These are phyloP conservation scores for Exidia glandulosa DNA, from an alignment of 768 basidiomycete genomes.

Conservation along the genomic window DNA sequence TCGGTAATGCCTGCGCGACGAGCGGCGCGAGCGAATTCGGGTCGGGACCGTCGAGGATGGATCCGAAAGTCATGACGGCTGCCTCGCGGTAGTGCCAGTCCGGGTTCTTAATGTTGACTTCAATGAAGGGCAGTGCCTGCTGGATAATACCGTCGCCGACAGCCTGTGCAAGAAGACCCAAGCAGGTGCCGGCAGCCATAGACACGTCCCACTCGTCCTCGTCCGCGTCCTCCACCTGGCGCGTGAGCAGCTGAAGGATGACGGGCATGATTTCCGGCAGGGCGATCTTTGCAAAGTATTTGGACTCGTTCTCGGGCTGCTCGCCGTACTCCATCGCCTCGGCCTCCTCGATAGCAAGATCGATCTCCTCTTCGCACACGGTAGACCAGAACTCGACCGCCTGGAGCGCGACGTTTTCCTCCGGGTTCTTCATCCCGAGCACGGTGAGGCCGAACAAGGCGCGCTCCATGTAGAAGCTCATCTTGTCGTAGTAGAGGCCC, in stretches of 20 bases:
- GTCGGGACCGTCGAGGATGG: conserved; percentile 94
- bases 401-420: conserved; percentile 87
- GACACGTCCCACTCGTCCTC: conserved; percentile 99
- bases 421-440: conserved; percentile 90
- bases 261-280: conserved; percentile 92
- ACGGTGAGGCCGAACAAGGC: conserved; percentile 95
- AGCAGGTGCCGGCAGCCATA: conserved; percentile 92
- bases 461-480: conserved; percentile 99
- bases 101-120: conserved; percentile 80
- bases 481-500: conserved; percentile 97
- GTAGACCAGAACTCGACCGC: conserved; percentile 99
- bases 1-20: conserved; percentile 86
- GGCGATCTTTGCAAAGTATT: conserved; percentile 88
- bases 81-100: conserved; percentile 97
- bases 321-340: conserved; percentile 92
- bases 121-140: conserved; percentile 94
- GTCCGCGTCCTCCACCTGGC: conserved; percentile 93
- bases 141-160: conserved; percentile 87
- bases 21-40: conserved; percentile 78
- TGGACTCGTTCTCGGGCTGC: conserved; percentile 72
- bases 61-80: conserved; percentile 96
- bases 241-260: conserved; percentile 74
- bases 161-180: conserved; percentile 79
- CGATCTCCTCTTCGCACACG: conserved; percentile 95
- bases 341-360: conserved; percentile 80